Evolutionary conservation across 2,329 filamentous ascomycete genomes (phyloP).

Genomic region (Colletotrichum tofieldiae): DNA sequence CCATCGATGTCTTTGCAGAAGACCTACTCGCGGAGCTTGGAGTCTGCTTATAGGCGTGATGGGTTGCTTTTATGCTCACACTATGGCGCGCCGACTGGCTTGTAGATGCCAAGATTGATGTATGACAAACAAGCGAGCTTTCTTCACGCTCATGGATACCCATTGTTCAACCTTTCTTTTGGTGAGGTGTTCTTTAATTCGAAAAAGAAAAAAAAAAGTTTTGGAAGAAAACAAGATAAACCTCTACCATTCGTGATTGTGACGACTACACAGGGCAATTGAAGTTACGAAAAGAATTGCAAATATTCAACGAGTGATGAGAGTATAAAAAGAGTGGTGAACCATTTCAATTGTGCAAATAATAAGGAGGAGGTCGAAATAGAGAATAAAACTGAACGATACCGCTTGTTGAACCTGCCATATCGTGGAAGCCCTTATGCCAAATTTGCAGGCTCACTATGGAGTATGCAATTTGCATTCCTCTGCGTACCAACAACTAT

Average conservation of each 20-base stretch:
- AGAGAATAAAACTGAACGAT: too few species aligned
- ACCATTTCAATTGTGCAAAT: too few species aligned
- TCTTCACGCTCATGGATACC: too few species aligned
- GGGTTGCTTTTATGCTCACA: neutral
- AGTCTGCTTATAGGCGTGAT: constrained; percentile 13
- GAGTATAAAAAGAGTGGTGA: accelerated
- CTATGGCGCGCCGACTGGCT: neutral
- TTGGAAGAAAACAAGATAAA: too few species aligned
- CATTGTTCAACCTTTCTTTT: too few species aligned
- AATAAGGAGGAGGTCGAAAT: too few species aligned
- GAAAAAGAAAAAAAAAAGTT: too few species aligned
- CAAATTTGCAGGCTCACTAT: neutral
- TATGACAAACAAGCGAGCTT: neutral
- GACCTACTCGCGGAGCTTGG: constrained; percentile 61
- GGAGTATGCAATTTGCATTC: neutral
- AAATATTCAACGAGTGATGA: neutral
- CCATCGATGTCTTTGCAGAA: constrained; percentile 66
- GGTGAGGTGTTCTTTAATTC: too few species aligned
- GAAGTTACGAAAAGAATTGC: neutral
- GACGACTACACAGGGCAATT: neutral
- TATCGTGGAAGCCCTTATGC: neutral
- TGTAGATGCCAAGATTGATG: too few species aligned
- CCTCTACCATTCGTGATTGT: too few species aligned
- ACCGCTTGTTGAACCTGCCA: too few species aligned
- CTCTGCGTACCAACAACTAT: neutral